A percentile compares a stretch with the other conserved stretches of the same genome.
These are phyloP conservation scores for Sporothrix humicola DNA, from an alignment of 2,329 filamentous ascomycete genomes.

Conservation along the genomic window DNA sequence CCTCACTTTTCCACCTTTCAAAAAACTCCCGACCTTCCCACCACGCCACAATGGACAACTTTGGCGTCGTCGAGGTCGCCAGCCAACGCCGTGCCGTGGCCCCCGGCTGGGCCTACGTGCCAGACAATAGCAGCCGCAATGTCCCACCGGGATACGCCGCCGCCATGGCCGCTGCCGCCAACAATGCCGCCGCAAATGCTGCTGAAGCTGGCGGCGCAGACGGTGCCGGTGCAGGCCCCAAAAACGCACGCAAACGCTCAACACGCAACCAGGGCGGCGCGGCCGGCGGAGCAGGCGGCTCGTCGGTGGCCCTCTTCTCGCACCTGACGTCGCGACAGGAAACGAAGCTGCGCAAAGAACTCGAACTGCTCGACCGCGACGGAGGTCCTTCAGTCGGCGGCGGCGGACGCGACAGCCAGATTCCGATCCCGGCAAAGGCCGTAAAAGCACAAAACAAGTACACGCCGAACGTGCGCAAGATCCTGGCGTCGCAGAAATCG, in stretches of 20 bases:
- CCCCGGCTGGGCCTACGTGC: constrained; percentile 91
- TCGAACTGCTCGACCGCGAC: constrained; percentile 83
- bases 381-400: constrained; percentile 54
- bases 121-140: constrained; percentile 59
- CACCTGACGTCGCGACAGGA: constrained; percentile 83
- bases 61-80: constrained; percentile 83
- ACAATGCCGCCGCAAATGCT: constrained; percentile 67
- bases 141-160: constrained; percentile 52
- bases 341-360: constrained; percentile 77
- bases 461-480: constrained; percentile 74
- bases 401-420: constrained; percentile 64
- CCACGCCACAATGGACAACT: constrained; percentile 61
- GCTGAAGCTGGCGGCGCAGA: constrained; percentile 54
- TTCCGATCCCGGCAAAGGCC: constrained; percentile 67
- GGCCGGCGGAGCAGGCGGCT: constrained; percentile 38
- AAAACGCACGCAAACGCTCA: constrained; percentile 69
- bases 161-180: constrained; percentile 56
- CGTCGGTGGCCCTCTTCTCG: constrained; percentile 33
- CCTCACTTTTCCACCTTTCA: background rate
- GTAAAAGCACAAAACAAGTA: constrained; percentile 58
- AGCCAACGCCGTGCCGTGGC: constrained; percentile 70
- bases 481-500: constrained; percentile 79
- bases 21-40: constrained; percentile 18
- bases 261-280: constrained; percentile 57
- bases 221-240: constrained; percentile 43